Evolutionary conservation across 2,329 filamentous ascomycete genomes (phyloP).

Genomic region (Cladosporium sp.): DNA sequence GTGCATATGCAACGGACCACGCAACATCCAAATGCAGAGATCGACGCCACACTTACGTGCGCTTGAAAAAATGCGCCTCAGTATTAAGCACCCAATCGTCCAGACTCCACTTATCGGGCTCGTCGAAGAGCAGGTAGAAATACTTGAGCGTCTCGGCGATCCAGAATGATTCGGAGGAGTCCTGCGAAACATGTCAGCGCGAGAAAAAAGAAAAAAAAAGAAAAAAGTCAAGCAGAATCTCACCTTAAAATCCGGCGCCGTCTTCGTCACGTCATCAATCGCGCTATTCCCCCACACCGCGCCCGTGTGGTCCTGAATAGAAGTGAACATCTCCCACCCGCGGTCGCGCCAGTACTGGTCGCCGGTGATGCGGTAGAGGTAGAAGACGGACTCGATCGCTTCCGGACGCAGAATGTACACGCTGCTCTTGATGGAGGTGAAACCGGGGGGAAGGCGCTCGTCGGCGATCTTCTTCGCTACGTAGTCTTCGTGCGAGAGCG

Average conservation of each 20-base stretch:
- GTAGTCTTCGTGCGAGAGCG: constrained; percentile 28
- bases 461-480: constrained; percentile 33
- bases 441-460: constrained; percentile 39
- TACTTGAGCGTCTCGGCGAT: constrained; percentile 89
- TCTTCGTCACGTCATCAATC: constrained; percentile 58
- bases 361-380: constrained; percentile 86
- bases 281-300: constrained; percentile 67
- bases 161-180: constrained; percentile 15
- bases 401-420: constrained; percentile 57
- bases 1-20: too few relatives aligned
- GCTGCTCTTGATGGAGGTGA: constrained; percentile 34
- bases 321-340: constrained; percentile 81
- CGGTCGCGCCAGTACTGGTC: constrained; percentile 71
- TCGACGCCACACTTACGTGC: too few relatives aligned
- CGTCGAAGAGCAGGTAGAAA: constrained; percentile 77
- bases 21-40: too few relatives aligned
- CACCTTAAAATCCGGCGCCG: constrained; percentile 38
- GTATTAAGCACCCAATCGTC: constrained; percentile 65
- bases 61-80: constrained; percentile 48
- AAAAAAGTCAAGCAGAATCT: too few relatives aligned
- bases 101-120: constrained; percentile 60
- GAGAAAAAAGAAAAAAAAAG: too few relatives aligned
- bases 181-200: not conserved
- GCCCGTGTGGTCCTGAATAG: constrained; percentile 62
- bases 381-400: constrained; percentile 83